Percentiles rank a stretch among this genome's conserved stretches.
These are phyloP conservation scores for Phlegmacium glaucopus DNA, from an alignment of 768 basidiomycete genomes.

Conservation along the genomic window DNA sequence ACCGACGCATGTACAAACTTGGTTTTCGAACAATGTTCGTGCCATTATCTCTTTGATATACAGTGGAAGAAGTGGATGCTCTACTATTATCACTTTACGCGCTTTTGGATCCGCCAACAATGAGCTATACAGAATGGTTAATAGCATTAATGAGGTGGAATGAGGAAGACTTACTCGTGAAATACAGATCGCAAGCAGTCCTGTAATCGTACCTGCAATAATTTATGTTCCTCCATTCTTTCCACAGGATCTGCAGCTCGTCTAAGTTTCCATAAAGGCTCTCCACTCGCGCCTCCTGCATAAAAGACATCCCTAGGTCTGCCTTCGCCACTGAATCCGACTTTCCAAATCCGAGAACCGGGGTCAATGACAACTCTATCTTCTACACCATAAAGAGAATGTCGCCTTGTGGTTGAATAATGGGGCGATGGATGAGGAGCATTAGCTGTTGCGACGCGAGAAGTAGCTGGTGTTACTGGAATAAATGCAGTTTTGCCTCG, in stretches of 20 bases:
- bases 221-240: slow-evolving; percentile 68
- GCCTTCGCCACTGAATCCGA: slow-evolving; percentile 96
- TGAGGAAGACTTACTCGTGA: slow-evolving; percentile 60
- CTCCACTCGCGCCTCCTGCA: slow-evolving; percentile 39
- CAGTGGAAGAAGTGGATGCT: slow-evolving; percentile 83
- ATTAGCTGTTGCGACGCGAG: slow-evolving; percentile 41
- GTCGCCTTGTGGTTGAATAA: slow-evolving; percentile 80
- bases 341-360: slow-evolving; percentile 93
- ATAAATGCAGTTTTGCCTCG: slow-evolving; percentile 31
- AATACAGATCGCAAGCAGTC: slow-evolving; percentile 73
- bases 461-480: slow-evolving; percentile 54
- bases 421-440: slow-evolving; percentile 75
- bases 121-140: slow-evolving; percentile 51
- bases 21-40: slow-evolving; percentile 85
- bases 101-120: slow-evolving; percentile 93
- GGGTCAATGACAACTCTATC: slow-evolving; percentile 95
- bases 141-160: slow-evolving; percentile 2
- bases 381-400: slow-evolving; percentile 95
- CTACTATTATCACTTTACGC: slow-evolving; percentile 89
- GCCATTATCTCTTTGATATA: slow-evolving; percentile 89
- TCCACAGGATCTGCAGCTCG: slow-evolving; percentile 51
- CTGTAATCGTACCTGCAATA: slow-evolving; percentile 70
- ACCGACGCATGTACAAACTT: slow-evolving; percentile 47
- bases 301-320: slow-evolving; percentile 86
- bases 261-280: slow-evolving; percentile 58